A percentile compares a stretch with the other conserved stretches of the same genome.
phyloP scores from a whole-genome alignment of 2,329 filamentous ascomycete genomes.

The Penicillium sumatraense region DNA sequence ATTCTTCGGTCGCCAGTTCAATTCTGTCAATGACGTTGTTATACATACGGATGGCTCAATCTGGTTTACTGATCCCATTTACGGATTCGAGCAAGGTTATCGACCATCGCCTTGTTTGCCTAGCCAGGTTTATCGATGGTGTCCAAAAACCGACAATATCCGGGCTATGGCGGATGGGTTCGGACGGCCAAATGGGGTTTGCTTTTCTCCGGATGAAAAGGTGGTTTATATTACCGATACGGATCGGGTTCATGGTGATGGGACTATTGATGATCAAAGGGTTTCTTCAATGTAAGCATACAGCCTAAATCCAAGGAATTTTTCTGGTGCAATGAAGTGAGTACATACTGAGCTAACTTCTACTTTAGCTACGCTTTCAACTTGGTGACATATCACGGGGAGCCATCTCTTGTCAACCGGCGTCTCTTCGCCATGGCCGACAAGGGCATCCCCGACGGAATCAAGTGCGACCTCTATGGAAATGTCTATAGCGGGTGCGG shows the following conservation, averaged over 20 bases:
- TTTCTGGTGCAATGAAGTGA: no score
- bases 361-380: slow-evolving; percentile 53
- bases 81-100: slow-evolving; percentile 41
- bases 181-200: slow-evolving; percentile 49
- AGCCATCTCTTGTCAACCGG: slow-evolving; percentile 52
- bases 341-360: background rate
- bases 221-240: slow-evolving; percentile 49
- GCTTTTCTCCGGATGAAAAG: slow-evolving; percentile 45
- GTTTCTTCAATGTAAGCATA: slow-evolving; percentile 29
- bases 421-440: slow-evolving; percentile 58
- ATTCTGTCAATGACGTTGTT: slow-evolving; percentile 46
- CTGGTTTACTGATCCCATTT: slow-evolving; percentile 46
- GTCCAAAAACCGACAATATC: slow-evolving; percentile 38
- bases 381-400: slow-evolving; percentile 38
- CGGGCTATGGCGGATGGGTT: slow-evolving; percentile 46
- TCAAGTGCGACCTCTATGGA: slow-evolving; percentile 57
- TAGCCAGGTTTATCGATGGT: slow-evolving; percentile 45
- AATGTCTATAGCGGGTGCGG: slow-evolving; percentile 61
- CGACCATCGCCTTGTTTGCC: slow-evolving; percentile 41
- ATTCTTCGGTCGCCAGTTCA: slow-evolving; percentile 44
- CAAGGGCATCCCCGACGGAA: slow-evolving; percentile 50
- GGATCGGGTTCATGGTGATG: slow-evolving; percentile 33
- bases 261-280: slow-evolving; percentile 16
- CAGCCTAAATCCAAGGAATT: background rate
- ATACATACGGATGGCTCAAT: slow-evolving; percentile 39